Evolutionary conservation across 192 early-diverging fungal genomes (phyloP), one percentile per base, ranked within the genome.

Genomic region (Obelidium mucronatum): DNA sequence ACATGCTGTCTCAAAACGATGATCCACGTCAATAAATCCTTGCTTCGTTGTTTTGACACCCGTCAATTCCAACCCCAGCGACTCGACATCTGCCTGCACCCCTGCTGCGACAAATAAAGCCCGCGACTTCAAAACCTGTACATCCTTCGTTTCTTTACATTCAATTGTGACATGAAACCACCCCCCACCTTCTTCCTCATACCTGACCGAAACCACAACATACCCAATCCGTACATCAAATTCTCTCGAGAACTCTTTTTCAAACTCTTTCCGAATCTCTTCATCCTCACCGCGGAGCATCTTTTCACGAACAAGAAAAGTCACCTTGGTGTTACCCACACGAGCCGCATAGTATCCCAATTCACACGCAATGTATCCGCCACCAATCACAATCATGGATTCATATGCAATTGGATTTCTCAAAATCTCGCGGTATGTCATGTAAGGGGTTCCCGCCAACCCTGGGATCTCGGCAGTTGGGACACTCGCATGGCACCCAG

Each of bases 281-380:
- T 75, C 71, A 58, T 82, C 81, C 64, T 80, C 78, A 22, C 74
- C 76, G 26, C 60, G 56, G 15, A 82, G 52, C 70, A 82, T 65
- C 35, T 72, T 60, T n/a, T 80, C 80, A 15, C 81, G 74, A 17
- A 82, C 81, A 8, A 80, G 42, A 61, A 82, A 80, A 1, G 72
- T 74, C 54, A 80, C 75, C 11, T 58, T 19, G 2, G 68, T 77
- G 52, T 56, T 56, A 8, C 81, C 81, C 36, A 76, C 80, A 17
- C 71, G 44, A 11, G 68, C 79, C 24, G 77, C 68, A 37, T 77
- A 82, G 56, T 82, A 80, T 19, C 78, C 78, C 15, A 82, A 72
- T 40, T 82, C 81, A 48, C 58, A 58, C 22, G 78, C 79, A 39
- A 82, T 82, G 55, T 82, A 82, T 28, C 81, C 81, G 30, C 81